Evolutionary conservation across 2,329 filamentous ascomycete genomes (phyloP).

Genomic region (Botrytis aclada): DNA sequence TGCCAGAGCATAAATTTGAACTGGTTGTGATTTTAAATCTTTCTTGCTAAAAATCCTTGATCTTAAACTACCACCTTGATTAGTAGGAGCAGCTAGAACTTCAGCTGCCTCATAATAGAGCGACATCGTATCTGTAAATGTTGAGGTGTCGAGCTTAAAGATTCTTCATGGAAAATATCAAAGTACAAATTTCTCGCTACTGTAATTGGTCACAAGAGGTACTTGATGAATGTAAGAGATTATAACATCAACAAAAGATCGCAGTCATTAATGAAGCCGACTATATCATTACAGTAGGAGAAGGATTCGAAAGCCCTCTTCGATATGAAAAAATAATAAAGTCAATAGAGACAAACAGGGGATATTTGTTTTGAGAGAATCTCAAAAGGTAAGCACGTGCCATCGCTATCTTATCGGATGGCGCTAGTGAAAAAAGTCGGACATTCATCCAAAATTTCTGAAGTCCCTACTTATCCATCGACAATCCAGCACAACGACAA

Average conservation of each 20-base stretch:
- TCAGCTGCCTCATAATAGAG: slow-evolving; percentile 90
- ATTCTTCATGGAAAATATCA: slow-evolving; percentile 14
- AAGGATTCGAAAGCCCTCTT: background rate
- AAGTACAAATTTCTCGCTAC: slow-evolving; percentile 7
- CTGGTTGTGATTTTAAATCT: slow-evolving; percentile 70
- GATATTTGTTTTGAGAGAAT: background rate
- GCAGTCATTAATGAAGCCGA: background rate
- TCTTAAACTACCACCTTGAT: slow-evolving; percentile 80
- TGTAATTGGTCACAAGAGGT: slow-evolving; percentile 7
- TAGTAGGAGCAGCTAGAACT: slow-evolving; percentile 61
- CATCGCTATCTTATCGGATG: slow-evolving; percentile 18
- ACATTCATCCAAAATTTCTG: slow-evolving; percentile 19
- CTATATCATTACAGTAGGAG: background rate
- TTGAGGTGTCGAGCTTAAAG: background rate
- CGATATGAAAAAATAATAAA: background rate
- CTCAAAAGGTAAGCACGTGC: slow-evolving; percentile 12
- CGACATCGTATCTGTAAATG: slow-evolving; percentile 60
- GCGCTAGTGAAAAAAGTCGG: slow-evolving; percentile 20
- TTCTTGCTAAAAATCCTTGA: slow-evolving; percentile 77
- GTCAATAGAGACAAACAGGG: background rate
- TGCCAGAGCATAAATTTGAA: slow-evolving; percentile 83
- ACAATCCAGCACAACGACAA: slow-evolving; percentile 19
- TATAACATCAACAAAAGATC: background rate
- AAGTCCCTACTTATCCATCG: slow-evolving; percentile 3
- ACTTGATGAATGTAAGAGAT: background rate